A percentile compares a stretch with the other conserved stretches of the same genome.
Conservation (phyloP, 2,329 filamentous ascomycete species). For the Orbilia blumenaviensis region DNA sequence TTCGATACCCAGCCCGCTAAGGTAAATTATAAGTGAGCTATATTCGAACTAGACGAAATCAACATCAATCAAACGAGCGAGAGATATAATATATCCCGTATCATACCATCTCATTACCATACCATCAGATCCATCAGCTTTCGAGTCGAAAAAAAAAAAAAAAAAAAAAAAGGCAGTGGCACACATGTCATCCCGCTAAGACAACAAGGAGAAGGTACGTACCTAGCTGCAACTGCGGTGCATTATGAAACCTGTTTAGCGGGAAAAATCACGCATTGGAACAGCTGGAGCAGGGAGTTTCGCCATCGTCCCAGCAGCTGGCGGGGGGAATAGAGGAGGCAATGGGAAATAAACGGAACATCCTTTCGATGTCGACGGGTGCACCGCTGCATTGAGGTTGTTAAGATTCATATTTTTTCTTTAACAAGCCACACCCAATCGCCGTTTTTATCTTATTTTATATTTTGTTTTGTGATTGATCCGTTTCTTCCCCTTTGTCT, state of each 20-base stretch:
- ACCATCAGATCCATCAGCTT: constrained; percentile 20
- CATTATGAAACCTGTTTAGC: constrained; percentile 54
- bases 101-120: too few species aligned
- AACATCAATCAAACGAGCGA: too few species aligned
- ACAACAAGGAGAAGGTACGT: constrained; percentile 55
- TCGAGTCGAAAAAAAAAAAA: too few species aligned
- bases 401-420: too few species aligned
- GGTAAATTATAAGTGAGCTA: too few species aligned
- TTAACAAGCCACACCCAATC: too few species aligned
- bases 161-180: constrained; percentile 19
- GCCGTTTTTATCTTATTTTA: too few species aligned
- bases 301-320: constrained; percentile 31
- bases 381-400: too few species aligned
- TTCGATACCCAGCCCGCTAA: too few species aligned
- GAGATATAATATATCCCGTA: too few species aligned
- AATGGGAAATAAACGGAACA: not conserved
- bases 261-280: constrained; percentile 55
- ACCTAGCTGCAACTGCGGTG: constrained; percentile 41
- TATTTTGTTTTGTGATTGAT: too few species aligned
- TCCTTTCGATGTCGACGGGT: not conserved
- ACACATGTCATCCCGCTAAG: constrained; percentile 49
- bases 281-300: constrained; percentile 51
- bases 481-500: too few species aligned
- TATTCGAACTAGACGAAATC: not conserved
- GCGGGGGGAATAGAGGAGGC: not conserved